phyloP scores from a whole-genome alignment of 1,284 basidiomycete species.

The Apiotrichum mycotoxinovorans region DNA sequence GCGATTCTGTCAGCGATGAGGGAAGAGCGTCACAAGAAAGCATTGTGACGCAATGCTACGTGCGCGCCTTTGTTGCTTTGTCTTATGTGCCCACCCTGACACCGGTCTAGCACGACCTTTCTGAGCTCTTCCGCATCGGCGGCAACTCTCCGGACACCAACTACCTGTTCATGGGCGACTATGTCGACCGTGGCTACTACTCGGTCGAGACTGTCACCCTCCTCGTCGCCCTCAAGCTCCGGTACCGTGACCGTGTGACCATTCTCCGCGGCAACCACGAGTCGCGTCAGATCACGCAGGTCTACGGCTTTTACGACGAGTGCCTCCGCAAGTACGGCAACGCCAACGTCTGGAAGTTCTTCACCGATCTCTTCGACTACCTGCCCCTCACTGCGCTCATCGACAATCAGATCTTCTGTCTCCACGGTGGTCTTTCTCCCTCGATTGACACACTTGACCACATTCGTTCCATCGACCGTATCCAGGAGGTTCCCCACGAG shows the following conservation, averaged over 20 bases:
- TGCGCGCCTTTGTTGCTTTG: too few relatives aligned
- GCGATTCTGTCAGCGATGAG: background rate
- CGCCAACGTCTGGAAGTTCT: slow-evolving; percentile 99
- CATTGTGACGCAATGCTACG: too few relatives aligned
- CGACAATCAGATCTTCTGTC: slow-evolving; percentile 99
- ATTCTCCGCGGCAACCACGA: slow-evolving; percentile 99
- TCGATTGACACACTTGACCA: slow-evolving; percentile 99
- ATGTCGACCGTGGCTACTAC: slow-evolving; percentile 99
- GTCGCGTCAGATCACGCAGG: slow-evolving; percentile 98
- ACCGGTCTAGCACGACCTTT: slow-evolving; percentile 86
- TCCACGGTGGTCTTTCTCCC: slow-evolving; percentile 96
- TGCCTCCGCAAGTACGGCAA: slow-evolving; percentile 99
- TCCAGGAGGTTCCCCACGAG: slow-evolving; percentile 98
- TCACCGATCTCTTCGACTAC: slow-evolving; percentile 98
- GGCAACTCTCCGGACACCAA: slow-evolving; percentile 99
- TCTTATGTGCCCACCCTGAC: background rate
- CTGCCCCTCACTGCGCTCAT: slow-evolving; percentile 95
- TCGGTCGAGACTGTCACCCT: slow-evolving; percentile 98
- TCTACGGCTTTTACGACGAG: slow-evolving; percentile 99
- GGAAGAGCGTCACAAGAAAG: background rate
- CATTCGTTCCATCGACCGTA: slow-evolving; percentile 95
- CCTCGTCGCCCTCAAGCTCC: slow-evolving; percentile 95
- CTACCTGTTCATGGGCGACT: slow-evolving; percentile 99
- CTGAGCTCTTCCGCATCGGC: slow-evolving; percentile 97
- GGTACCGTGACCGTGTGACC: slow-evolving; percentile 97